These are phyloP conservation scores for Calonectria pseudoturangicola DNA, from an alignment of 2,329 filamentous ascomycete genomes.

Conservation along the genomic window DNA sequence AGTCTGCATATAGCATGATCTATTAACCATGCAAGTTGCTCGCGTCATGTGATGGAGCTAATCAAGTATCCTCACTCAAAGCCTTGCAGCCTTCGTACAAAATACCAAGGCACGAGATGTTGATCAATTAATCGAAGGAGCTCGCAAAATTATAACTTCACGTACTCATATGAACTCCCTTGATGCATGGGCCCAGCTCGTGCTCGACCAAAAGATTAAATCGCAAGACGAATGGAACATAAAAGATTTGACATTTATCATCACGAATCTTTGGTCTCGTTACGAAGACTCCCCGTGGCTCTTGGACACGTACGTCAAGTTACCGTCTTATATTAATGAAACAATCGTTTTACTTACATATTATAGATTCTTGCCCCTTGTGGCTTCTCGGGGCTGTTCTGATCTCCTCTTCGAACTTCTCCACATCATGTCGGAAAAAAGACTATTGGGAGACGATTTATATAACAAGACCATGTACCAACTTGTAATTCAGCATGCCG, in stretches of 20 bases:
- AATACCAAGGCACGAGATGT: neutral
- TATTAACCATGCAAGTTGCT: neutral
- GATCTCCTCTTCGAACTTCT: constrained; percentile 29
- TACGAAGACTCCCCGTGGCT: constrained; percentile 19
- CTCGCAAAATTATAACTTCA: constrained; percentile 1
- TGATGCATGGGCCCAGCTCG: constrained; percentile 17
- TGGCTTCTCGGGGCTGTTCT: neutral
- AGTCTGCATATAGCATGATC: neutral
- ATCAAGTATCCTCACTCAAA: neutral
- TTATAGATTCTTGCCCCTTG: constrained; percentile 28
- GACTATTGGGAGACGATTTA: neutral
- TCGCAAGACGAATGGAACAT: constrained; percentile 16
- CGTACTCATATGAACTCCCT: constrained; percentile 33
- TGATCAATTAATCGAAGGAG: neutral
- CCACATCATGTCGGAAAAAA: neutral
- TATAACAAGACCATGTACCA: constrained; percentile 17
- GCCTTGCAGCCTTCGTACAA: neutral
- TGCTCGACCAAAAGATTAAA: constrained; percentile 29
- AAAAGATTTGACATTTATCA: constrained; percentile 13
- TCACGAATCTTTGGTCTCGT: neutral
- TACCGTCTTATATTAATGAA: too few relatives aligned
- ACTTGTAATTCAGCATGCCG: neutral
- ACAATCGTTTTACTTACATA: too few relatives aligned
- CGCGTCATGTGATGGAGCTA: neutral
- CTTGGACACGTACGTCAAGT: constrained; percentile 16